phyloP scores from a whole-genome alignment of 345 rosid genomes.

The Abelmoschus esculentus region DNA sequence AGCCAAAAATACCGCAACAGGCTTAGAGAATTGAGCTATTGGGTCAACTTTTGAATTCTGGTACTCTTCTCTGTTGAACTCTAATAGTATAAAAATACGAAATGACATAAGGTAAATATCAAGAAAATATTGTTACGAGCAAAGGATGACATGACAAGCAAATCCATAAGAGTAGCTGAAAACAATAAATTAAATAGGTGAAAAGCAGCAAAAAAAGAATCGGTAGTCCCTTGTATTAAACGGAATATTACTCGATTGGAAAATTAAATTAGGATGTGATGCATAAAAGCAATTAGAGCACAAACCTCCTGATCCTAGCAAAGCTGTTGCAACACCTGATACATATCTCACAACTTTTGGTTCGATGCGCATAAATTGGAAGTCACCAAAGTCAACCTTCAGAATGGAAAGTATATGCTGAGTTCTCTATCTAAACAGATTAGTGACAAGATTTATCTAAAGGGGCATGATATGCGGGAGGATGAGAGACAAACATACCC shows the following conservation, averaged over 20 bases:
- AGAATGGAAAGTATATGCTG: constrained; percentile 11
- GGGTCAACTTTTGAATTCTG: constrained; percentile 73
- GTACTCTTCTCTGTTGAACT: constrained; percentile 66
- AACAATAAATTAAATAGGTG: neutral
- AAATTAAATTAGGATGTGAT: no score
- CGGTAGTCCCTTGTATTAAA: neutral
- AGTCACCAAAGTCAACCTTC: constrained; percentile 98
- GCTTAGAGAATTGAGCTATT: constrained; percentile 71
- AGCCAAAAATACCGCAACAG: constrained; percentile 57
- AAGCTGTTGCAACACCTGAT: constrained; percentile 87
- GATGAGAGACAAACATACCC: constrained; percentile 44
- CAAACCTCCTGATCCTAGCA: constrained; percentile 92
- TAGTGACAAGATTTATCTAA: neutral
- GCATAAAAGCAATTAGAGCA: constrained; percentile 5
- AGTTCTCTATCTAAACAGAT: constrained; percentile 12
- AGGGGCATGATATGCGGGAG: neutral
- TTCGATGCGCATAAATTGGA: constrained; percentile 70
- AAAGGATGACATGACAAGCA: neutral
- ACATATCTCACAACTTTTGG: constrained; percentile 79
- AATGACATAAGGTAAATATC: no score
- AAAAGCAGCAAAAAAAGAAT: constrained; percentile 7
- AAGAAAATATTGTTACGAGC: no score
- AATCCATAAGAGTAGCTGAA: neutral
- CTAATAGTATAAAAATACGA: no score
- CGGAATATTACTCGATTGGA: neutral